Conservation (phyloP, 2,329 filamentous ascomycete genomes). For the Phymatotrichopsis omnivora region DNA sequence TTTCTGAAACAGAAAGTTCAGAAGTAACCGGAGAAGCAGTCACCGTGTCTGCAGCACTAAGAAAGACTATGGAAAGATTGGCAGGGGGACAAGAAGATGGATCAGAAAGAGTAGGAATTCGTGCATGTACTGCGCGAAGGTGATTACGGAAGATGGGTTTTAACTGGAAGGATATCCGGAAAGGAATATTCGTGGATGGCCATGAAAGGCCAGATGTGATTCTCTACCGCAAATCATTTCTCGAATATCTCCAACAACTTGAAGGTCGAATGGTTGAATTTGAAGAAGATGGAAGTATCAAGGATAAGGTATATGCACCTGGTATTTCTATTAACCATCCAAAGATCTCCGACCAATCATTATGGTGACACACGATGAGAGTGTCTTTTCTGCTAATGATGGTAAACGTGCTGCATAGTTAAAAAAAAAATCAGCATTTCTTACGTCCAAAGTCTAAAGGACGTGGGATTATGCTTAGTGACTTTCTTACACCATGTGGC, state of each 20-base stretch:
- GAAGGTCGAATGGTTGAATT: background rate
- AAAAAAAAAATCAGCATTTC: background rate
- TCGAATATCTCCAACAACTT: background rate
- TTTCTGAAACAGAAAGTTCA: too few species aligned
- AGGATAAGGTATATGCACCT: background rate
- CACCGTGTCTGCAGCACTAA: too few species aligned
- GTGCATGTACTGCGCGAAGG: background rate
- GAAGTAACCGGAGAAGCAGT: too few species aligned
- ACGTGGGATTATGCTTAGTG: constrained; percentile 2
- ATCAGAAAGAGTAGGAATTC: background rate
- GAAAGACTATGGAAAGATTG: too few species aligned
- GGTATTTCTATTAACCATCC: background rate
- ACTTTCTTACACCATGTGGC: constrained; percentile 8
- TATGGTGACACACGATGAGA: constrained; percentile 10
- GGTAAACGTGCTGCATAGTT: too few species aligned
- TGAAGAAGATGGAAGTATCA: background rate
- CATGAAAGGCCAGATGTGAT: constrained; percentile 9
- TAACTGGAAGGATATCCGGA: constrained; percentile 1
- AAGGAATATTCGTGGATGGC: constrained; percentile 14
- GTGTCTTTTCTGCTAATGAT: constrained; percentile 7
- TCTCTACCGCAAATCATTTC: constrained; percentile 2
- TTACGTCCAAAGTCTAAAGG: constrained; percentile 8
- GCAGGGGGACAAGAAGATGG: background rate
- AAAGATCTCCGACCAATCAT: background rate
- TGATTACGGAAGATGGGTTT: constrained; percentile 6